These are phyloP conservation scores for Hypoxylon lenormandii DNA, from an alignment of 495 filamentous ascomycete species.

Conservation along the genomic window DNA sequence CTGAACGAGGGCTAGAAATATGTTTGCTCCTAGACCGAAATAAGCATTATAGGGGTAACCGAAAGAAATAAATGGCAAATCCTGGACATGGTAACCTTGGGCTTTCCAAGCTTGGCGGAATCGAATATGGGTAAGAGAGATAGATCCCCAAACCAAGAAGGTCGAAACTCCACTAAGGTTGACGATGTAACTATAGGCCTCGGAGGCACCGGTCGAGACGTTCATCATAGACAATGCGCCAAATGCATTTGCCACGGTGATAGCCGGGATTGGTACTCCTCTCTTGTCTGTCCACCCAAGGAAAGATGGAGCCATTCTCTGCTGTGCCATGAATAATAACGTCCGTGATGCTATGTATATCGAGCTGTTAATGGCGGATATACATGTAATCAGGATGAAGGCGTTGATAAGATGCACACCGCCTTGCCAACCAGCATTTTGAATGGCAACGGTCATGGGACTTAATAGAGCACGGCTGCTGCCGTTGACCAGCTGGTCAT, in stretches of 20 bases:
- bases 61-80: constrained; percentile 69
- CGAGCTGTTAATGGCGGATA: constrained; percentile 76
- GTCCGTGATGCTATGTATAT: constrained; percentile 76
- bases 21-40: constrained; percentile 68
- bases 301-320: constrained; percentile 72
- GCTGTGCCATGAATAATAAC: constrained; percentile 73
- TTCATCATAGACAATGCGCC: constrained; percentile 76
- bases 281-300: constrained; percentile 71
- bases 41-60: constrained; percentile 74
- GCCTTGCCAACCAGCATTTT: constrained; percentile 66
- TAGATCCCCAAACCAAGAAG: constrained; percentile 75
- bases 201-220: constrained; percentile 68
- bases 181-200: constrained; percentile 65
- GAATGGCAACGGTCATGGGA: constrained; percentile 72
- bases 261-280: constrained; percentile 73
- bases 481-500: constrained; percentile 62
- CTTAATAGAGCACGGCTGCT: constrained; percentile 61
- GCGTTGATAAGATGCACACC: constrained; percentile 76
- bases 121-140: constrained; percentile 74
- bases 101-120: constrained; percentile 69
- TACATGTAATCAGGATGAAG: constrained; percentile 75
- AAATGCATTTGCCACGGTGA: constrained; percentile 72
- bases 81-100: constrained; percentile 66
- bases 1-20: constrained; percentile 75
- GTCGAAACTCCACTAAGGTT: constrained; percentile 68